Base-by-base conservation (phyloP, 139 green algal species). In the Chlorella ohadii region DNA sequence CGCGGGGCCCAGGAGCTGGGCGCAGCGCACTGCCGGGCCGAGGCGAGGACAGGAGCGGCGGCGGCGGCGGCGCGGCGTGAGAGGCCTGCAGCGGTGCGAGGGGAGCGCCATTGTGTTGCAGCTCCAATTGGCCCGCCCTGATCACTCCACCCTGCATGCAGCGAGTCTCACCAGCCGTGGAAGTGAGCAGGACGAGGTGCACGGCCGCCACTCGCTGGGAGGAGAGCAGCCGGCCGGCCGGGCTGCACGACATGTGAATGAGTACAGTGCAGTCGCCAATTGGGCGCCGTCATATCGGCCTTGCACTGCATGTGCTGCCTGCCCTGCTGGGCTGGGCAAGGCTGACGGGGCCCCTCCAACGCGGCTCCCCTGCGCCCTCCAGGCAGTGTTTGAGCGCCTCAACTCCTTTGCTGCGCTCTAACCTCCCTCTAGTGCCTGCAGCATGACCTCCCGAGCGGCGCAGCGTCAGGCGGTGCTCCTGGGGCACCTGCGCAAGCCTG, bases 401-500 rank as follows among this genome's bases (percentile, higher is more conserved):
- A 55, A 20, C 15, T 23, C 51, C 51, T 22, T 22, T 59, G 51
- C 51, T 23, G 15, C 51, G 51, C 51, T 59, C 51, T 13, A 23
- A 59, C 51, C 51, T 59, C 51, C 51, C 51, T 59, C 51, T 20
- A 59, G 51, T 13, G 11, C 51, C 68, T 47, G 38, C 27, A 78
- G n/a, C 44, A 82, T 87, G 82, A 59, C 51, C 51, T 59, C 51
- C n/a, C 86, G 71, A 44, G 84, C 72, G n/a, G 72, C 71, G 9
- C 28, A 84, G 9, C 79, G 90, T 20, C 89, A 93, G 89, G 41
- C 72, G 41, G 84, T 93, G 28, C 79, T 93, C 19, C 77, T 87
- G 64, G 59, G 88, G 39, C 90, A 93, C 72, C 59, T 93, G 51
- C 47, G 41, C 71, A 7, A 59, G 51, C 12, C 51, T 13, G 64